A percentile compares a stretch with the other conserved stretches of the same genome.
phyloP scores from a whole-genome alignment of 768 basidiomycete genomes.

The Hygrophoropsis aurantiaca region DNA sequence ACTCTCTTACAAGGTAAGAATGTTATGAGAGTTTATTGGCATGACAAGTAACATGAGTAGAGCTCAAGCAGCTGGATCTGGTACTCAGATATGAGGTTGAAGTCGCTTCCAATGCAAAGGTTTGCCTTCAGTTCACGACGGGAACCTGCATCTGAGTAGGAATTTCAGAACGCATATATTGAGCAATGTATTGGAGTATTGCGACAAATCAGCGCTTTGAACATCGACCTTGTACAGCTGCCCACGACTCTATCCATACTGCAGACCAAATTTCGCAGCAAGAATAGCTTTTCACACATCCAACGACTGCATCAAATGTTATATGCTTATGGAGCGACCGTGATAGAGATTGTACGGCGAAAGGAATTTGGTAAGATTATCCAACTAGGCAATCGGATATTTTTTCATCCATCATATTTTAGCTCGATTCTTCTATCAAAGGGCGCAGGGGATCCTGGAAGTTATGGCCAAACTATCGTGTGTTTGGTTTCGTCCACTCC shows the following conservation, averaged over 20 bases:
- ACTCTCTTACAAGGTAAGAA: conserved; percentile 49
- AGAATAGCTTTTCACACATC: conserved; percentile 90
- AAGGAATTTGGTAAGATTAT: conserved; percentile 77
- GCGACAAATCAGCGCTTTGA: conserved; percentile 75
- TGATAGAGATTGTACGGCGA: conserved; percentile 87
- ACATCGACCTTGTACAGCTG: conserved; percentile 76
- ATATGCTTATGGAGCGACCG: conserved; percentile 88
- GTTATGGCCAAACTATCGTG: conserved; percentile 88
- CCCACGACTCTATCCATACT: conserved; percentile 63
- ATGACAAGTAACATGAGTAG: conserved; percentile 34
- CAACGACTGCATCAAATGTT: conserved; percentile 85
- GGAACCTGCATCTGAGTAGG: conserved; percentile 21
- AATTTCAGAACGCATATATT: conserved; percentile 67
- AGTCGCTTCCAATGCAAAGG: conserved; percentile 55
- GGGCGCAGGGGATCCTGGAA: conserved; percentile 79
- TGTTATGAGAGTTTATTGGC: not conserved
- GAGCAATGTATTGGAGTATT: conserved; percentile 64
- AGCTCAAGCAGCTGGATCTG: conserved; percentile 64
- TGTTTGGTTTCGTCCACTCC: conserved; percentile 27
- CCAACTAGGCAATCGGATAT: not conserved
- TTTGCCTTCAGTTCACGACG: conserved; percentile 18
- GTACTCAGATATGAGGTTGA: conserved; percentile 61
- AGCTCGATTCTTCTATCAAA: conserved; percentile 81
- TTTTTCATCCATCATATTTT: conserved; percentile 3
- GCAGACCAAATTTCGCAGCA: conserved; percentile 68